Evolutionary conservation across 441 rosid species (phyloP), one percentile per base, ranked within the genome.

Genomic region (Populus hybrid): DNA sequence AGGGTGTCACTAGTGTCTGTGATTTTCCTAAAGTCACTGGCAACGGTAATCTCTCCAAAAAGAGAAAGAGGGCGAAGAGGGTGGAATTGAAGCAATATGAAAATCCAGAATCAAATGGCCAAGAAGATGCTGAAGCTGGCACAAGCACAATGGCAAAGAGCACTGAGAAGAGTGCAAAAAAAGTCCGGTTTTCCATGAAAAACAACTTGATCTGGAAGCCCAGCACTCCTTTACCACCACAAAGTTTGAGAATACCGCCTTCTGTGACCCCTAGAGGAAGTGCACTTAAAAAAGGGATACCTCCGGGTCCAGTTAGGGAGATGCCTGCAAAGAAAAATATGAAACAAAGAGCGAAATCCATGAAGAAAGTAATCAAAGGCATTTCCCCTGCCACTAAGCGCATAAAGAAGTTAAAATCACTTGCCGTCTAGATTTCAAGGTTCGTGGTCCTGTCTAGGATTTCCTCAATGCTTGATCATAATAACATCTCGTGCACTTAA

Each of bases 191-290:
- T 69, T 89, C 93, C 11, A 88, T 93, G 94, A 92, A 89, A 79
- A 91, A 83, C 86, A 95, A 95, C 86, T 74, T 95, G 86, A 96
- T 93, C 38, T 95, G 99, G 99, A 95, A 93, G 80, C 97, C 99
- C 14, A 95, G 93, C 65, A 91, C 86, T 78, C 99, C 99, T 64
- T 78, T 95, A 65, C 99, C 99, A 74, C 99, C 98, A 16, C 89
- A 94, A 71, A 88, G 88, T 78, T 76, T 94, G 87, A 91, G 99
- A 85, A 79, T 94, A 81, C 99, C 99, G 0, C 97, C 99, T 3
- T 91, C 99, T 76, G 92, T 88, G 77, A 92, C 97, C 21, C 99
- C 99, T 18, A 86, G 99, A 82, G 99, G 99, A 82, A 95, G 99
- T 87, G 99, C 99, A 38, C 93, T 95, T 28, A 95, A 95, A 90